Base-by-base conservation (phyloP, 257 asterid genomes). In the Lavandula angustifolia region DNA sequence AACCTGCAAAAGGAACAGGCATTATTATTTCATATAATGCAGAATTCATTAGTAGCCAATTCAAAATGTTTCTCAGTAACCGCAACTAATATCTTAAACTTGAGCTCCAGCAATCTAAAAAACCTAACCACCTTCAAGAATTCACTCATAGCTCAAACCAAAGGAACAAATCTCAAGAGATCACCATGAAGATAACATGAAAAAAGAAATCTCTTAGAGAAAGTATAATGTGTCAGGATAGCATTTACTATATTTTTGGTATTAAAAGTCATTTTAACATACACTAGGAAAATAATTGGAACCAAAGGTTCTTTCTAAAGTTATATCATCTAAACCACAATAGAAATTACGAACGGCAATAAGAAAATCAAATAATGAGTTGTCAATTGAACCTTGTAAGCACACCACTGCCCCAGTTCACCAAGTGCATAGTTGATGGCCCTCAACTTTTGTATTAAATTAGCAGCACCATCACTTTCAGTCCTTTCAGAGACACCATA, bases 341-440 rank as follows among this genome's bases (percentile, higher is more conserved):
- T 6, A 41, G 37, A 18, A 12, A 51, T 22, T 37, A 62, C 0
- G n/a, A 11, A 44, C 27, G 47, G 53, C 40, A 42, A 53, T 54
- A 13, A 7, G 42, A 51, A 50, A 48, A 13, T 51, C 65, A 6
- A 18, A 35, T 32, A 12, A 53, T 11, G 44, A 69, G 54, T 2
- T 27, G 48, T 48, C 43, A 67, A 22, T 33, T 67, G 66, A 71
- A 92, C 99, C 97, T 87, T 90, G 77, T 77, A 94, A 58, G 99
- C 95, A 80, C 97, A 94, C 99, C 99, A 94, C 69, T 94, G 99
- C 49, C 99, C 99, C 59, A 94, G 86, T 79, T 94, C 99, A 65
- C 97, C 88, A 69, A 94, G 97, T 59, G 99, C 96, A 80, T 87
- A 94, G 79, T 94, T 90, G 71, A 94, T 78, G 64, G 99, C 99